These are phyloP conservation scores for Dentipellis sp. DNA, from an alignment of 768 basidiomycete genomes.

Conservation along the genomic window DNA sequence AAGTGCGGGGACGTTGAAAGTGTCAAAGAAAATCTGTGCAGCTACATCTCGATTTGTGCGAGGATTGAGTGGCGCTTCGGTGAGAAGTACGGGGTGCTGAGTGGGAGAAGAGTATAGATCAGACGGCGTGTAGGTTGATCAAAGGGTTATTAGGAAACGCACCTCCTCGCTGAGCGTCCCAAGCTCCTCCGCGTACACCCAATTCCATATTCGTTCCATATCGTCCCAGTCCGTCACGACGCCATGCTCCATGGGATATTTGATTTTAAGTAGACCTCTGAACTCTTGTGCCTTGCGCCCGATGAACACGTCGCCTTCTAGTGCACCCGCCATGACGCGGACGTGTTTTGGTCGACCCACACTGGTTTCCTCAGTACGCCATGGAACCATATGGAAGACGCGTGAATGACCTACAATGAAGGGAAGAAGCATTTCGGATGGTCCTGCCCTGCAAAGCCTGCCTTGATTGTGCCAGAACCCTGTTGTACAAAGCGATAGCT, in stretches of 20 bases:
- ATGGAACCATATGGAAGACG: conserved; percentile 11
- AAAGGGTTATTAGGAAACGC: conserved; percentile 11
- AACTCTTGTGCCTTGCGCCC: conserved; percentile 94
- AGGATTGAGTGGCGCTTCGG: conserved; percentile 96
- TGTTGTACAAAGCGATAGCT: conserved; percentile 22
- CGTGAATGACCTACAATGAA: conserved; percentile 74
- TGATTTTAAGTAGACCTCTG: conserved; percentile 91
- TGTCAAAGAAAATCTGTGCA: conserved; percentile 99
- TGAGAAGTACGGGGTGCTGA: conserved; percentile 94
- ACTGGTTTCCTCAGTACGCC: conserved; percentile 29
- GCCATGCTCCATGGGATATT: conserved; percentile 99
- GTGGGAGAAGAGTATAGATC: conserved; percentile 9
- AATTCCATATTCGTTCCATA: conserved; percentile 99
- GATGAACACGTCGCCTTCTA: conserved; percentile 95
- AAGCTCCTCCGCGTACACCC: conserved; percentile 94
- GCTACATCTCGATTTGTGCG: conserved; percentile 93
- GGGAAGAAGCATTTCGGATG: conserved; percentile 99
- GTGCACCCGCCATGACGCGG: conserved; percentile 94
- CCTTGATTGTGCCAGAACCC: conserved; percentile 98
- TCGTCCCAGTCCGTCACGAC: conserved; percentile 99
- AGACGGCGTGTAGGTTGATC: conserved; percentile 4
- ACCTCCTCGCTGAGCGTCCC: conserved; percentile 97
- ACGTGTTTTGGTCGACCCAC: conserved; percentile 97
- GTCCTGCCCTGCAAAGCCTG: conserved; percentile 97
- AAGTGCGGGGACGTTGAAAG: conserved; percentile 97